Conservation (phyloP, 2,329 filamentous ascomycete species). For the Apiospora koreana region DNA sequence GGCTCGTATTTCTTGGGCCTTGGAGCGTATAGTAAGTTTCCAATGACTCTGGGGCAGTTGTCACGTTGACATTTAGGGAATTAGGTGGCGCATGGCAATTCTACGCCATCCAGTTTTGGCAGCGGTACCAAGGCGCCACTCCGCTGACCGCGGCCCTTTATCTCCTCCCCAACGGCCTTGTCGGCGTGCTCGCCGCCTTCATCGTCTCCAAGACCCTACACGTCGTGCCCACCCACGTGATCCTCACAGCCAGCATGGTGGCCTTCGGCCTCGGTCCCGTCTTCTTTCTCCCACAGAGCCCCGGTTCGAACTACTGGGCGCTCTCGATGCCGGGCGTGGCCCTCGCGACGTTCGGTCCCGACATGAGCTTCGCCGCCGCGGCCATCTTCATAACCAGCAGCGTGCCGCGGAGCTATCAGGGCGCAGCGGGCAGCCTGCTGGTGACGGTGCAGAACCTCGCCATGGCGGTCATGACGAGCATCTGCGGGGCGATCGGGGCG, state of each 20-base stretch:
- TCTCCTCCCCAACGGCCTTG: constrained; percentile 44
- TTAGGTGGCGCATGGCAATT: constrained; percentile 33
- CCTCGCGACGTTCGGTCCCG: constrained; percentile 47
- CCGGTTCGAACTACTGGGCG: constrained; percentile 44
- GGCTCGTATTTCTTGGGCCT: constrained; percentile 44
- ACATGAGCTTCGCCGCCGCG: constrained; percentile 47
- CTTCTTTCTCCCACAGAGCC: constrained; percentile 35
- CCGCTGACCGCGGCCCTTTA: constrained; percentile 44
- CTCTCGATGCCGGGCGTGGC: constrained; percentile 45
- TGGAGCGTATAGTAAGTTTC: constrained; percentile 27
- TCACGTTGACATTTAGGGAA: not conserved
- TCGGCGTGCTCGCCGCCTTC: constrained; percentile 45
- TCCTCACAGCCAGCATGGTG: constrained; percentile 44
- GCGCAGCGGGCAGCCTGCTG: constrained; percentile 44
- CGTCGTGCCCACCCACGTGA: constrained; percentile 45
- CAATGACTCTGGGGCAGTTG: not conserved
- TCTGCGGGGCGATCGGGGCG: constrained; percentile 35
- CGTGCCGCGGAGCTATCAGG: constrained; percentile 47
- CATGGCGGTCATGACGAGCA: constrained; percentile 40
- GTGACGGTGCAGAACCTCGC: constrained; percentile 49
- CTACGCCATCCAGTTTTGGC: constrained; percentile 42
- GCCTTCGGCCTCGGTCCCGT: constrained; percentile 24
- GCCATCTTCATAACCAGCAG: constrained; percentile 50
- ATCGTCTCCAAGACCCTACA: constrained; percentile 48
- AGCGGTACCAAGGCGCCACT: constrained; percentile 35